A percentile compares a stretch with the other conserved stretches of the same genome.
These are phyloP conservation scores for Alternaria hordeiaustralica DNA, from an alignment of 2,329 filamentous ascomycete species.

Conservation along the genomic window DNA sequence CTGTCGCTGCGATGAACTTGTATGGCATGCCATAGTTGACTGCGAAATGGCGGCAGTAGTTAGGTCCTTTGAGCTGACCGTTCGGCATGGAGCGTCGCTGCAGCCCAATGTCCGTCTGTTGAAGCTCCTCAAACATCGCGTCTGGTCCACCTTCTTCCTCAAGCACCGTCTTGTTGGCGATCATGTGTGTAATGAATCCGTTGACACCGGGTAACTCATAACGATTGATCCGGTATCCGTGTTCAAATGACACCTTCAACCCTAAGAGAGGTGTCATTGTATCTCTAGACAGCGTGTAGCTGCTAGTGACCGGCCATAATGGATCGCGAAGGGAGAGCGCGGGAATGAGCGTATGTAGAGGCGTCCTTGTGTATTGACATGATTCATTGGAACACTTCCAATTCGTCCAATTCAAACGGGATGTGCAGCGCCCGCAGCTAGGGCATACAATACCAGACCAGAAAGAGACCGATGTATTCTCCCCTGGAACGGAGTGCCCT, in stretches of 20 bases:
- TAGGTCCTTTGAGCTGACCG: slow-evolving; percentile 49
- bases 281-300: slow-evolving; percentile 42
- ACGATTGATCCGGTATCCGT: slow-evolving; percentile 52
- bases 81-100: slow-evolving; percentile 19
- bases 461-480: slow-evolving; percentile 59
- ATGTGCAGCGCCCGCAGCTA: slow-evolving; percentile 66
- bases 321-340: slow-evolving; percentile 41
- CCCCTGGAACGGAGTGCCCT: slow-evolving; percentile 48
- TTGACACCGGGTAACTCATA: slow-evolving; percentile 58
- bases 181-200: slow-evolving; percentile 61
- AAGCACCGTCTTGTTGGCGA: slow-evolving; percentile 62
- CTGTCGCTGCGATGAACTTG: slow-evolving; percentile 67
- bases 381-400: slow-evolving; percentile 65
- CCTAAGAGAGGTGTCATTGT: slow-evolving; percentile 41
- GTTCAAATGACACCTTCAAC: slow-evolving; percentile 39
- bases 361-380: slow-evolving; percentile 58
- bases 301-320: slow-evolving; percentile 43
- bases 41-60: slow-evolving; percentile 60
- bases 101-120: slow-evolving; percentile 50
- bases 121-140: slow-evolving; percentile 62
- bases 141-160: slow-evolving; percentile 63
- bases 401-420: slow-evolving; percentile 65
- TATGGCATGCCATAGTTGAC: slow-evolving; percentile 69
- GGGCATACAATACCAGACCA: slow-evolving; percentile 73
- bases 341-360: slow-evolving; percentile 41